phyloP scores from a whole-genome alignment of 257 asterid species.

The Fraxinus americana region DNA sequence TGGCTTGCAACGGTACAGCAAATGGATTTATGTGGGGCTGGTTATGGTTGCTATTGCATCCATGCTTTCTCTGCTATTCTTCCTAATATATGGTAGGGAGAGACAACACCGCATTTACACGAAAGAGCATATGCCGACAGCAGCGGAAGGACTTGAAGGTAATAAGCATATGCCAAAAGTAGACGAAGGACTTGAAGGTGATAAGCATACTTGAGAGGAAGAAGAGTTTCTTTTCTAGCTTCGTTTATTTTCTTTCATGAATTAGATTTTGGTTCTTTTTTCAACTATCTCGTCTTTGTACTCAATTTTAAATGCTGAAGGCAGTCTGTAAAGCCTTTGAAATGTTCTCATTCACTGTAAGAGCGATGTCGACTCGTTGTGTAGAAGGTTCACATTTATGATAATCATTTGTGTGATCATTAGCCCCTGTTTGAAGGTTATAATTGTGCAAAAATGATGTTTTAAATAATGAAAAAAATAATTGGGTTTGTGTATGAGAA shows the following conservation, averaged over 20 bases:
- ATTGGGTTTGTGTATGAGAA: no score
- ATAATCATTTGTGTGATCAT: no score
- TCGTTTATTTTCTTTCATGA: not conserved
- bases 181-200: constrained; percentile 27
- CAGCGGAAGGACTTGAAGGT: constrained; percentile 24
- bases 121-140: constrained; percentile 43
- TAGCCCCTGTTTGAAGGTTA: no score
- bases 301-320: not conserved
- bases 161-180: constrained; percentile 29
- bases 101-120: constrained; percentile 72
- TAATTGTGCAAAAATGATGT: no score
- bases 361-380: not conserved
- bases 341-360: not conserved
- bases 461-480: no score
- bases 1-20: constrained; percentile 58
- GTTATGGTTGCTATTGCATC: constrained; percentile 71
- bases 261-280: not conserved
- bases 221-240: not conserved
- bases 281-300: not conserved
- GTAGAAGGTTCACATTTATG: not conserved
- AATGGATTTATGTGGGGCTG: constrained; percentile 62
- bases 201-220: constrained; percentile 20
- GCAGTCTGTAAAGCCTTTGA: not conserved
- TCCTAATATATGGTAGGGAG: constrained; percentile 85
- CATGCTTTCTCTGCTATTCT: constrained; percentile 68